phyloP scores from a whole-genome alignment of 805 yeast species.

The Starmerella bombi region DNA sequence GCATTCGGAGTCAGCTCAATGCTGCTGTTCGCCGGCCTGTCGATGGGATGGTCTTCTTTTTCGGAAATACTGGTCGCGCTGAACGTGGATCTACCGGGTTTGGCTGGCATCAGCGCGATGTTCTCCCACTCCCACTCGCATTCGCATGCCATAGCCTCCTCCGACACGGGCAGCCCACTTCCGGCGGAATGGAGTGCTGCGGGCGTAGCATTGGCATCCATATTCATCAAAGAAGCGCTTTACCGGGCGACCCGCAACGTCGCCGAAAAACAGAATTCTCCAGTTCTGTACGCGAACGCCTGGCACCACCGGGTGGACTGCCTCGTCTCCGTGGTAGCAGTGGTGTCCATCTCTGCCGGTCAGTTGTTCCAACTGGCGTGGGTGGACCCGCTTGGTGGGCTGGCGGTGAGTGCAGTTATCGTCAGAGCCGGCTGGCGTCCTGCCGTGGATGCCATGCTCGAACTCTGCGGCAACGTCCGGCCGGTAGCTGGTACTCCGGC shows the following conservation, averaged over 20 bases:
- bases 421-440: conserved; percentile 76
- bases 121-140: conserved; percentile 32
- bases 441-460: conserved; percentile 53
- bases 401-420: conserved; percentile 68
- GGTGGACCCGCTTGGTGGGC: conserved; percentile 87
- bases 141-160: conserved; percentile 17
- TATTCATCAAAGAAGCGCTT: conserved; percentile 75
- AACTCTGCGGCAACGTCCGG: conserved; percentile 50
- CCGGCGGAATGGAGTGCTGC: conserved; percentile 79
- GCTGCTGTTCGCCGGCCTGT: conserved; percentile 71
- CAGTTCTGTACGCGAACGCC: conserved; percentile 88
- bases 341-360: conserved; percentile 76
- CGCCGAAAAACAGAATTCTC: conserved; percentile 66
- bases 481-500: conserved; percentile 15
- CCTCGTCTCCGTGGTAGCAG: conserved; percentile 79
- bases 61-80: conserved; percentile 26
- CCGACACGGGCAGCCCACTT: conserved; percentile 19
- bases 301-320: conserved; percentile 98
- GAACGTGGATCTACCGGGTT: conserved; percentile 28
- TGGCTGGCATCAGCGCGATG: background rate
- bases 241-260: conserved; percentile 70
- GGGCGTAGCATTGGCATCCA: conserved; percentile 86
- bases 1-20: conserved; percentile 77
- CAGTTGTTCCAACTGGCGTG: conserved; percentile 64
- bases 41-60: conserved; percentile 80